A percentile compares a stretch with the other conserved stretches of the same genome.
Evolutionary conservation across 2,329 filamentous ascomycete species (phyloP).

Genomic region (Penicillium sp.): DNA sequence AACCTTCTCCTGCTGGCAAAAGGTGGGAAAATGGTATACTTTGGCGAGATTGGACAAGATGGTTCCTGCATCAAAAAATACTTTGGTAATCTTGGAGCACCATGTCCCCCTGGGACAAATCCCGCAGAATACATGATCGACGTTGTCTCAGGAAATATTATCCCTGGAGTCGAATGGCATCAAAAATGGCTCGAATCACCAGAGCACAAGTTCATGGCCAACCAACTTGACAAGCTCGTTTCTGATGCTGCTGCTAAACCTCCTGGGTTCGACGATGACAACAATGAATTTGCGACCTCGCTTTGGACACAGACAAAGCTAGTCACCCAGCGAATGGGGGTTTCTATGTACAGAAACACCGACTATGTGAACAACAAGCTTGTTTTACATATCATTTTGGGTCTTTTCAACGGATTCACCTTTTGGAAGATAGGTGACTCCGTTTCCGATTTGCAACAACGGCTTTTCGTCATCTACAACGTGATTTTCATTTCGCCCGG

Average conservation of each 20-base stretch:
- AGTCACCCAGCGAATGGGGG: neutral
- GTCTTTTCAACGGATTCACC: neutral
- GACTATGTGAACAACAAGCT: neutral
- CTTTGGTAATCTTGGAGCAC: neutral
- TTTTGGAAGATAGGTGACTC: neutral
- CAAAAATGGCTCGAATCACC: neutral
- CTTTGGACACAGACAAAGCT: neutral
- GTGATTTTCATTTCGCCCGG: neutral
- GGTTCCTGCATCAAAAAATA: neutral
- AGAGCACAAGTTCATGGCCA: neutral
- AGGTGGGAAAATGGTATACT: neutral
- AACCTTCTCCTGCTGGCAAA: neutral
- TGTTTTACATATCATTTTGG: neutral
- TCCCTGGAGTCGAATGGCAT: neutral
- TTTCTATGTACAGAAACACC: neutral
- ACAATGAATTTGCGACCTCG: neutral
- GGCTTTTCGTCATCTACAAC: neutral
- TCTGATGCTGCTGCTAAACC: neutral
- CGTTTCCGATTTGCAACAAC: neutral
- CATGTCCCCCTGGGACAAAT: neutral
- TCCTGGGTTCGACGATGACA: neutral
- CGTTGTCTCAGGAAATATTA: neutral
- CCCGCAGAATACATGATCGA: constrained; percentile 1
- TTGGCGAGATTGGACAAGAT: neutral
- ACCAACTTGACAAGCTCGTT: neutral